These are phyloP conservation scores for Macrolepiota fuliginosa DNA, from an alignment of 768 basidiomycete genomes.

Conservation along the genomic window DNA sequence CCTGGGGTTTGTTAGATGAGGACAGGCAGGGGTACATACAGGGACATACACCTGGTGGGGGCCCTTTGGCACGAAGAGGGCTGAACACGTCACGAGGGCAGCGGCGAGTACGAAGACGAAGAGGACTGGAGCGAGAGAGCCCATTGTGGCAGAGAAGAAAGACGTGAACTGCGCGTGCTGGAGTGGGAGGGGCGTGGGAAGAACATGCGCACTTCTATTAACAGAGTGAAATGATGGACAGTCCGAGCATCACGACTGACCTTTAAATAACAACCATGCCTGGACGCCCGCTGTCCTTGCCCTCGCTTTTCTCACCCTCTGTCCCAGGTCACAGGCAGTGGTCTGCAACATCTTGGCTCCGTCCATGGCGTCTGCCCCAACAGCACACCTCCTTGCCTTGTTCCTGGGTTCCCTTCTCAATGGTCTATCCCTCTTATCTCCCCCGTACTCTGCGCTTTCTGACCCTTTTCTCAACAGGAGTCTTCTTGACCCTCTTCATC, in stretches of 20 bases:
- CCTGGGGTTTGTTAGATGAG: conserved; percentile 36
- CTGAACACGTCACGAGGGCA: conserved; percentile 61
- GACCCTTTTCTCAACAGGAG: not conserved
- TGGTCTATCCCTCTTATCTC: not conserved
- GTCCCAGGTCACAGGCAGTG: not conserved
- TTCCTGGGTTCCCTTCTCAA: not conserved
- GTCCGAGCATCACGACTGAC: not conserved
- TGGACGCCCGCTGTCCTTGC: not conserved
- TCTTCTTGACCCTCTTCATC: conserved; percentile 9
- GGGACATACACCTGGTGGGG: conserved; percentile 81
- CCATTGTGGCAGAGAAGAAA: conserved; percentile 42
- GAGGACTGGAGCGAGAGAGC: conserved; percentile 67
- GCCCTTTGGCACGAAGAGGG: conserved; percentile 79
- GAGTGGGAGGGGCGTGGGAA: not conserved
- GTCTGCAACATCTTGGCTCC: not conserved
- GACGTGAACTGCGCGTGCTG: not conserved
- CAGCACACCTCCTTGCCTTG: conserved; percentile 5
- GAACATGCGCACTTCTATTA: too few relatives aligned
- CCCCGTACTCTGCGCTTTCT: too few relatives aligned
- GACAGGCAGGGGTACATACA: not conserved
- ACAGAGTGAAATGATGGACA: not conserved
- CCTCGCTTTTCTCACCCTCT: not conserved
- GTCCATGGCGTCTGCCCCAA: not conserved
- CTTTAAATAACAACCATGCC: not conserved
- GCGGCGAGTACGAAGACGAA: conserved; percentile 63